Evolutionary conservation across 2,329 filamentous ascomycete genomes (phyloP), one percentile per base, ranked within the genome.

Genomic region (Verticillium isaacii): DNA sequence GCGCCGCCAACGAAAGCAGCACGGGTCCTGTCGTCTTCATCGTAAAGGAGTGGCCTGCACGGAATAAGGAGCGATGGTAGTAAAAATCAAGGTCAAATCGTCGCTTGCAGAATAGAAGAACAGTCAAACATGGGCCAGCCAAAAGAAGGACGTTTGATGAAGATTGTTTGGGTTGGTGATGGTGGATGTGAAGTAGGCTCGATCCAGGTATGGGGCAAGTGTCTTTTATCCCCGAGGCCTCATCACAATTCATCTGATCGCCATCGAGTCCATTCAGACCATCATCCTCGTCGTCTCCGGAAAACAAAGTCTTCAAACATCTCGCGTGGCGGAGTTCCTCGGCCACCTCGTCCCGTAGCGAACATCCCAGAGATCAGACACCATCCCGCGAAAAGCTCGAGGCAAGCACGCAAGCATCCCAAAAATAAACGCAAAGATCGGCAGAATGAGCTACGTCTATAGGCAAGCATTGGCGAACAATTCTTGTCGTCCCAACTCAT

Each of bases 21-120:
- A 65, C 50, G 37, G 64, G 58, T 17, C 58, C 25, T 25, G 39
- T 52, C 56, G 62, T 63, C 64, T 65, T 65, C 64, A 65, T 65
- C 56, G 45, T 62, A 50, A n/a, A 56, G 29, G 58, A 58, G 32
- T 59, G 58, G 29, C 56, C 56, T 58, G 56, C 56, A 58, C 56
- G n/a, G 32, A 23, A 19, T 32, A 32, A 19, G 37, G 37, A 41
- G 5, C 5, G 14, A 15, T 29, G 37, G 15, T 1, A 25, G n/a
- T n/a, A 37, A 12, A 37, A 37, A 37, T 17, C 37, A 57, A 32
- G 17, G 25, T 57, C 1, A 19, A 57, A 57, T 5, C 32, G 15
- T 32, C 15, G 37, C 37, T 12, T 37, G 6, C 37, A 17, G 12
- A 41, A 41, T 7, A 17, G 37, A 41, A 41, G 37, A 41, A 17